phyloP scores from a whole-genome alignment of 257 asterid genomes.

The Primulina tabacum region DNA sequence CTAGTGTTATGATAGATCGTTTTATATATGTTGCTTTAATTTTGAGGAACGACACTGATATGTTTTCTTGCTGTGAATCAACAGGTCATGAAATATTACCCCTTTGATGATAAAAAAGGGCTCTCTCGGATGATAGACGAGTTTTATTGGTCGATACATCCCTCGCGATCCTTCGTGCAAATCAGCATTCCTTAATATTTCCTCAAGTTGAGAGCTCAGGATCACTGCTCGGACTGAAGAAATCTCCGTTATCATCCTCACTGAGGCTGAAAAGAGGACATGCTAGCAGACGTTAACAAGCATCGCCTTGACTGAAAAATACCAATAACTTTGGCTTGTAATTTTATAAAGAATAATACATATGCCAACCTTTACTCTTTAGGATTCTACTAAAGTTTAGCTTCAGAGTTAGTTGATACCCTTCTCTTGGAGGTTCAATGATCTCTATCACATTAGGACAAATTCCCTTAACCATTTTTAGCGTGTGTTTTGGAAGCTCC shows the following conservation, averaged over 20 bases:
- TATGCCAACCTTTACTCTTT: conserved; percentile 50
- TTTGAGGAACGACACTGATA: background rate
- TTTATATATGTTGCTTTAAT: background rate
- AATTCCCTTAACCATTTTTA: conserved; percentile 57
- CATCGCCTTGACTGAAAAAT: background rate
- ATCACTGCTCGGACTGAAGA: conserved; percentile 75
- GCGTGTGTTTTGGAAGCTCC: conserved; percentile 51
- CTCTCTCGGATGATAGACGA: conserved; percentile 70
- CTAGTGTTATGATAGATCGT: too few relatives aligned
- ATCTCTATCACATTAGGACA: conserved; percentile 59
- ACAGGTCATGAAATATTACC: conserved; percentile 32
- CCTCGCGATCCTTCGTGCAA: conserved; percentile 47
- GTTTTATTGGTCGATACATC: conserved; percentile 60
- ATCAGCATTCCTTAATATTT: conserved; percentile 53
- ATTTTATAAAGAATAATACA: background rate
- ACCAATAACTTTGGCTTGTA: too few relatives aligned
- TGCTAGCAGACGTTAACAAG: conserved; percentile 9
- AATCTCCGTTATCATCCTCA: conserved; percentile 57
- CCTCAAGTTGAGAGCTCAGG: conserved; percentile 79
- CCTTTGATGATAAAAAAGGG: conserved; percentile 76
- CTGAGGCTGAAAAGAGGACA: conserved; percentile 39
- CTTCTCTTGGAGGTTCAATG: conserved; percentile 60
- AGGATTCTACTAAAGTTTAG: conserved; percentile 53
- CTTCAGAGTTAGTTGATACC: conserved; percentile 68
- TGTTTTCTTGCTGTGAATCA: background rate